Base-by-base conservation (phyloP, 345 rosid genomes). In the Trapa incisa region DNA sequence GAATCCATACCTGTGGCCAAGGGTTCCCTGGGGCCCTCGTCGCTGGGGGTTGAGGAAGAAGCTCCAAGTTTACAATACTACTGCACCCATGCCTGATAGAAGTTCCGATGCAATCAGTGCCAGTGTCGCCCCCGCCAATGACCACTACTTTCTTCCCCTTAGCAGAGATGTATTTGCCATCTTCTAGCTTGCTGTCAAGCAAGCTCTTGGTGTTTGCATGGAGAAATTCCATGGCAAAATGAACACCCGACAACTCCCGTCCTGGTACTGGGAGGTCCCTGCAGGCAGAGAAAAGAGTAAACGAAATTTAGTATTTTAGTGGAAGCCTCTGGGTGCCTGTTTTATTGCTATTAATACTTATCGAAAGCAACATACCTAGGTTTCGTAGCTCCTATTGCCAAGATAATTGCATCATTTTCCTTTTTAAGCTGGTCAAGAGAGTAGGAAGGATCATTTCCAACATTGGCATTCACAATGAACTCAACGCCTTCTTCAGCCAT, bases 71-170 rank as follows among this genome's bases (percentile, higher is more conserved):
- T 42, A 87, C 83, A 0, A 95, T 15, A 71, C 75, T 81, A 70
- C 62, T 83, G 75, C 99, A 95, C 38, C 96, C 98, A 75, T 95
- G 99, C 17, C 99, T 89, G 69, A 95, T 86, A 7, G 99, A 95
- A 64, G 99, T 95, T 65, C 96, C 99, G 5, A 95, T 85, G 73
- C 99, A 95, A 81, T 95, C 99, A 15, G 98, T 95, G 9, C 99
- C 99, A 0, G 99, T 95, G 79, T 95, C 99, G 38, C 99, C 99
- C 70, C 99, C 99, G 57, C 99, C 99, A 68, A 95, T 95, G 70
- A 95, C 99, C 2, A 91, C 91, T 38, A 91, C 94, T 77, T 85
- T 95, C 83, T 91, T 95, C 39, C 91, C 96, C 71, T 87, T 85
- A 4, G 97, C 99, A 15, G 96, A 89, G 63, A 91, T 86, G 82